phyloP scores from a whole-genome alignment of 129 eudicot genomes.

The Lonicera japonica region DNA sequence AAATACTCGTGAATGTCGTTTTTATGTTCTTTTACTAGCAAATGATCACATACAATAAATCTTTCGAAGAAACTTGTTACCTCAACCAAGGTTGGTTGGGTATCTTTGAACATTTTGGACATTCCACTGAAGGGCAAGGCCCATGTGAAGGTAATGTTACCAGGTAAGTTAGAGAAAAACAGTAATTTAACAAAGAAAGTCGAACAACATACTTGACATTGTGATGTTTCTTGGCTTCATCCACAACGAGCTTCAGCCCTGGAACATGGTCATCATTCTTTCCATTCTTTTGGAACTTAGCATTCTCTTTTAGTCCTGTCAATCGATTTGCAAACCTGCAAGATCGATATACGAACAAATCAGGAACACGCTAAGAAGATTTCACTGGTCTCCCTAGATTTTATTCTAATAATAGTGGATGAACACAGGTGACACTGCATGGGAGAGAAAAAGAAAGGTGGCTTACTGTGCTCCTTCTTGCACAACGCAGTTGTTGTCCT shows the following conservation, averaged over 20 bases:
- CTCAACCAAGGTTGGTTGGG: too few species aligned
- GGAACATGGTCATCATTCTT: conserved; percentile 49
- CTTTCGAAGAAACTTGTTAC: too few species aligned
- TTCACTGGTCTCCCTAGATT: background rate
- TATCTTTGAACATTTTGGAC: too few species aligned
- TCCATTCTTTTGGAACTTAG: conserved; percentile 62
- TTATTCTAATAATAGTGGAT: background rate
- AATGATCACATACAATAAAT: too few species aligned
- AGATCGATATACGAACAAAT: conserved; percentile 5
- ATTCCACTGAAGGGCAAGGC: too few species aligned
- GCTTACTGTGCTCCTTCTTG: conserved; percentile 96
- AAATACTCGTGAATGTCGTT: too few species aligned
- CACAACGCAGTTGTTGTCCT: conserved; percentile 40
- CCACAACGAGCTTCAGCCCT: conserved; percentile 64
- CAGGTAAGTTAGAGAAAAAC: background rate
- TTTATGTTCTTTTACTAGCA: too few species aligned
- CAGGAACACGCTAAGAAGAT: background rate
- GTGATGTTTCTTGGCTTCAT: conserved; percentile 69
- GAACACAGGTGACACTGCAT: background rate
- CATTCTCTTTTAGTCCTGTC: conserved; percentile 81
- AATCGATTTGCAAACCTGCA: conserved; percentile 86
- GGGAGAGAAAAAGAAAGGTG: background rate
- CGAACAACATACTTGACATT: conserved; percentile 60
- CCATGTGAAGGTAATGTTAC: too few species aligned
- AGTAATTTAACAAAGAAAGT: background rate